A percentile compares a stretch with the other conserved stretches of the same genome.
These are phyloP conservation scores for Pichia sp. DNA, from an alignment of 1,139 yeast species.

Conservation along the genomic window DNA sequence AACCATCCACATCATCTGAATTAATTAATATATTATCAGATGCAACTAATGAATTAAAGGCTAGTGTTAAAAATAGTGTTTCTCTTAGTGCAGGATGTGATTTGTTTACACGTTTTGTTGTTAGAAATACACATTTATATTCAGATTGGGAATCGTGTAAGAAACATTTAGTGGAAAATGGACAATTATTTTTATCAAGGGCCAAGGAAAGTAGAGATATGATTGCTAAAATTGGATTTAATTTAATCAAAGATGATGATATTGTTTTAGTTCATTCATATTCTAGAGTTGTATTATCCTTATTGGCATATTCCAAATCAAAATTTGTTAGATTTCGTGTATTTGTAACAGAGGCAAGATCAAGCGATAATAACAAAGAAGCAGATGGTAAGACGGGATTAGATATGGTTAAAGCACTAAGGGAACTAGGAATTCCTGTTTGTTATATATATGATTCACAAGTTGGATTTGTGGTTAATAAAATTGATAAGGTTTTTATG, in stretches of 20 bases:
- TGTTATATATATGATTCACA: slow-evolving; percentile 88
- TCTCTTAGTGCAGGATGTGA: slow-evolving; percentile 97
- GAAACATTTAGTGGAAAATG: slow-evolving; percentile 84
- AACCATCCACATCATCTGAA: slow-evolving; percentile 91
- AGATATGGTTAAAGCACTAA: slow-evolving; percentile 62
- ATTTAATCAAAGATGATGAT: slow-evolving; percentile 91
- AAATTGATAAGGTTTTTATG: slow-evolving; percentile 85
- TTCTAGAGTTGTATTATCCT: slow-evolving; percentile 81
- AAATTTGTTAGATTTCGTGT: slow-evolving; percentile 80
- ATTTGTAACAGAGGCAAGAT: slow-evolving; percentile 87
- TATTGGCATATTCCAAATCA: slow-evolving; percentile 68
- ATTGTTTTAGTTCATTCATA: slow-evolving; percentile 83
- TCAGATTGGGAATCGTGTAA: slow-evolving; percentile 97
- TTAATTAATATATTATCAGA: slow-evolving; percentile 72
- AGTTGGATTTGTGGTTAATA: slow-evolving; percentile 87
- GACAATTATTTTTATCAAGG: slow-evolving; percentile 83
- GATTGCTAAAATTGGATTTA: slow-evolving; percentile 82
- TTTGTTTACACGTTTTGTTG: slow-evolving; percentile 86
- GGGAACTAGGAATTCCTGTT: slow-evolving; percentile 81
- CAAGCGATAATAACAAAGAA: slow-evolving; percentile 41
- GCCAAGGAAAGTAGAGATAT: slow-evolving; percentile 86
- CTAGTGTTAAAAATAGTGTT: slow-evolving; percentile 81
- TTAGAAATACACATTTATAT: slow-evolving; percentile 80
- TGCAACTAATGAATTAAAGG: slow-evolving; percentile 68
- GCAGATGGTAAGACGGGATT: slow-evolving; percentile 49